These are phyloP conservation scores for Torulaspora microellipsoides DNA, from an alignment of 805 yeast species.

Conservation along the genomic window DNA sequence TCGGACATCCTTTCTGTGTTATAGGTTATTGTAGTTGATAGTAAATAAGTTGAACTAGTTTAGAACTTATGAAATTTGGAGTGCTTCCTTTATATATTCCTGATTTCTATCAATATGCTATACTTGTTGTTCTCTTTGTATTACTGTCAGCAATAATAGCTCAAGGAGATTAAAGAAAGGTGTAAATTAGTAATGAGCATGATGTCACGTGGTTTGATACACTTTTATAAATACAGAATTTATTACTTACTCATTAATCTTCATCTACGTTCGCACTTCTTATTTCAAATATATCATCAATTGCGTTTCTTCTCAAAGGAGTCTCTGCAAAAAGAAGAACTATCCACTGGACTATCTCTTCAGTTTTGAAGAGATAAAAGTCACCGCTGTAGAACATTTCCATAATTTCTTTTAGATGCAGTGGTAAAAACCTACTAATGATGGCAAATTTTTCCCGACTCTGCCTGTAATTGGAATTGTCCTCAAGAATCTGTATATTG, in stretches of 20 bases:
- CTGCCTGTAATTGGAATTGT: slow-evolving; percentile 22
- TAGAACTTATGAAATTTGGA: too few relatives aligned
- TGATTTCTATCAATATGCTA: too few relatives aligned
- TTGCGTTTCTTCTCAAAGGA: slow-evolving; percentile 32
- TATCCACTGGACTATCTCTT: slow-evolving; percentile 37
- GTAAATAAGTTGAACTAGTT: too few relatives aligned
- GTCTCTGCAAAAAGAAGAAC: slow-evolving; percentile 40
- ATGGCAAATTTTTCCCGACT: slow-evolving; percentile 27
- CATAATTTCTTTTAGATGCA: slow-evolving; percentile 42
- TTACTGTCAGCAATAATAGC: too few relatives aligned
- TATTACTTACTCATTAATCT: not conserved
- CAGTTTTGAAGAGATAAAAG: slow-evolving; percentile 36
- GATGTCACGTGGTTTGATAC: too few relatives aligned
- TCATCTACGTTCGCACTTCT: slow-evolving; percentile 45
- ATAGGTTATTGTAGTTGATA: not conserved
- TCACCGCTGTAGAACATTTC: slow-evolving; percentile 40
- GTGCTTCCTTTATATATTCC: too few relatives aligned
- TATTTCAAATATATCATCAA: slow-evolving; percentile 38
- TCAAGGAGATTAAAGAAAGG: too few relatives aligned
- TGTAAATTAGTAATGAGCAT: too few relatives aligned
- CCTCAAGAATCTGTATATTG: slow-evolving; percentile 21
- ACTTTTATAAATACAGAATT: too few relatives aligned
- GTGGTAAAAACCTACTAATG: slow-evolving; percentile 27
- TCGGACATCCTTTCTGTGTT: slow-evolving; percentile 12
- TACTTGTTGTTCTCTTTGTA: too few relatives aligned